Evolutionary conservation across 2,329 filamentous ascomycete genomes (phyloP), one percentile per base, ranked within the genome.

Genomic region (Balansia obtecta): DNA sequence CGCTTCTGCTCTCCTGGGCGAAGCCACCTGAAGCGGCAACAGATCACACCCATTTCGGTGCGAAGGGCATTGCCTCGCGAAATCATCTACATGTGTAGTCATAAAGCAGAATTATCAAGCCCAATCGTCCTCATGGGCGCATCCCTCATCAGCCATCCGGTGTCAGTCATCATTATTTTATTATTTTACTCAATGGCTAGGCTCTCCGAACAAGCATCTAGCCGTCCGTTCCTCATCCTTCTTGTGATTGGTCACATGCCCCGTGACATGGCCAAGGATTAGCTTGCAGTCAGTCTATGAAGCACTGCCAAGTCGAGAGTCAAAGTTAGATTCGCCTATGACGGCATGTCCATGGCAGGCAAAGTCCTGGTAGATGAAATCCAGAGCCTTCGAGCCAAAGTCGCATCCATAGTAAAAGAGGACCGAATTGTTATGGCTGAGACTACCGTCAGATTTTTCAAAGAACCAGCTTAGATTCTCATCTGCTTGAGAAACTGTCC

Each of bases 391-490:
- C 27, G 27, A 27, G 27, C 7, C 27, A 50, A 82, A 83, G 57
- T 93, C 86, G 52, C 93, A 81, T 48, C 90, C 90, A 66, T 94
- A 95, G 86, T 91, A 97, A 75, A 97, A 97, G 62, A 97, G 83
- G 40, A 96, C 88, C 62, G 90, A 87, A 52, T 88, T 88, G 58
- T 88, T 82, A 50, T 83, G 82, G 55, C 85, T 88, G 60, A 96
- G 79, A 68, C 88, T 95, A 51, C 93, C 91, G 59, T 96, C 89
- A 10, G 91, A 86, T 76, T 95, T 95, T 69, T 95, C 90, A 58
- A 95, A 94, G 75, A 97, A 96, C 93, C 91, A 97, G 11, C 88
- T 90, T 60, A 97, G 74, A 66, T 97, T 96, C 76, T 97, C 91
- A 60, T 97, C 90, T 58, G 94, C 86, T 63, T 90, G 85, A 71